phyloP scores from a whole-genome alignment of 257 asterid genomes.

The Scutellaria galericulata region DNA sequence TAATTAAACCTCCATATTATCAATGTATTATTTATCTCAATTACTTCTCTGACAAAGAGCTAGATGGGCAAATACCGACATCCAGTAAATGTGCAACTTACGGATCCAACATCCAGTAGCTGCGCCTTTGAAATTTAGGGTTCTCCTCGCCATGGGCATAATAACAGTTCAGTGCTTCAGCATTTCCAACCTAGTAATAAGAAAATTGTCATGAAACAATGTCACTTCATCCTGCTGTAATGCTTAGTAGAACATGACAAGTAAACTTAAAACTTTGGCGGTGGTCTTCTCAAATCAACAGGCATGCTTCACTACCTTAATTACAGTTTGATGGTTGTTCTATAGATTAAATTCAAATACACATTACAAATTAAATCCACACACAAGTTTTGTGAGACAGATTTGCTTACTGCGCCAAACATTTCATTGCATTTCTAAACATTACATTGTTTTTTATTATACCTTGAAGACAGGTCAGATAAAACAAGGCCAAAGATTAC shows the following conservation, averaged over 20 bases:
- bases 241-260: conserved; percentile 19
- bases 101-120: conserved; percentile 97
- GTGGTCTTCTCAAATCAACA: conserved; percentile 25
- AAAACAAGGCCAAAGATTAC: conserved; percentile 9
- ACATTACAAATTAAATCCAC: not conserved
- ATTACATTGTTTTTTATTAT: not conserved
- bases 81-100: conserved; percentile 50
- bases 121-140: conserved; percentile 86
- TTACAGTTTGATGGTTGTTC: conserved; percentile 16
- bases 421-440: conserved; percentile 10
- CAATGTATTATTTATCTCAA: conserved; percentile 18
- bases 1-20: conserved; percentile 10
- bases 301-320: conserved; percentile 6
- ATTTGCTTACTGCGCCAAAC: conserved; percentile 9
- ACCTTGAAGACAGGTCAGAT: conserved; percentile 30
- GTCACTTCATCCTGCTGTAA: conserved; percentile 16
- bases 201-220: conserved; percentile 38
- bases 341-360: conserved; percentile 14
- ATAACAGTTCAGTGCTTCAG: conserved; percentile 90
- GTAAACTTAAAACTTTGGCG: conserved; percentile 6
- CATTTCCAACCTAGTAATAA: conserved; percentile 81
- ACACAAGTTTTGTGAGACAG: conserved; percentile 8
- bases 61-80: conserved; percentile 25
- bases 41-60: not conserved
- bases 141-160: conserved; percentile 93